Percentiles rank a stretch among this genome's conserved stretches.
Conservation (phyloP, 257 asterid species). For the Solanum sitiens region DNA sequence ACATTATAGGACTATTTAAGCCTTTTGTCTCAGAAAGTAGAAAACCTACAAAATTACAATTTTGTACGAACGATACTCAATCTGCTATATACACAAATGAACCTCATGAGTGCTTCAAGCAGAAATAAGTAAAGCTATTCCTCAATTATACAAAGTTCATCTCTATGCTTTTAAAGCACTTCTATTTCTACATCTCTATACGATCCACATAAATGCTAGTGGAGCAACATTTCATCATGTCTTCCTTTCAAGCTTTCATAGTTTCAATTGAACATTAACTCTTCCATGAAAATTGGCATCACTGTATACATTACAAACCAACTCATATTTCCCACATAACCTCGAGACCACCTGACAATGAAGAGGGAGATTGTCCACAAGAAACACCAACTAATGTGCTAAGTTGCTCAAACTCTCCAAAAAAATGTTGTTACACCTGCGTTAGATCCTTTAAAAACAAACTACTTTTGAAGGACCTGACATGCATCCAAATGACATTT, state of each 20-base stretch:
- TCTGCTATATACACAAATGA: not conserved
- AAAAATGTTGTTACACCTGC: no score
- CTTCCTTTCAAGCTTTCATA: not conserved
- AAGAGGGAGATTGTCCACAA: not conserved
- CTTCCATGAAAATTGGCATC: not conserved
- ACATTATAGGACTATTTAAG: not conserved
- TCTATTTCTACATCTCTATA: not conserved
- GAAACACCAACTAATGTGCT: not conserved
- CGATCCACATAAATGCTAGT: not conserved
- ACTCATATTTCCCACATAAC: not conserved
- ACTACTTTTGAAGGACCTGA: no score
- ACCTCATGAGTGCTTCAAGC: not conserved
- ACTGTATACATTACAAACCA: not conserved
- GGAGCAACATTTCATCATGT: not conserved
- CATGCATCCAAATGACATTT: no score
- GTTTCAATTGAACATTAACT: not conserved
- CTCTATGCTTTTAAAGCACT: not conserved
- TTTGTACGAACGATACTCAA: not conserved
- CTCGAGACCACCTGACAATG: not conserved
- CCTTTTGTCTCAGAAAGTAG: not conserved
- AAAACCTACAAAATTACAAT: not conserved
- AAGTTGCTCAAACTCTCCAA: no score
- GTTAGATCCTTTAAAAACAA: no score
- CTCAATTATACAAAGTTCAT: not conserved
- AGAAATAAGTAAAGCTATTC: not conserved